Base-by-base conservation (phyloP, 768 basidiomycete species). In the Russula earlei region DNA sequence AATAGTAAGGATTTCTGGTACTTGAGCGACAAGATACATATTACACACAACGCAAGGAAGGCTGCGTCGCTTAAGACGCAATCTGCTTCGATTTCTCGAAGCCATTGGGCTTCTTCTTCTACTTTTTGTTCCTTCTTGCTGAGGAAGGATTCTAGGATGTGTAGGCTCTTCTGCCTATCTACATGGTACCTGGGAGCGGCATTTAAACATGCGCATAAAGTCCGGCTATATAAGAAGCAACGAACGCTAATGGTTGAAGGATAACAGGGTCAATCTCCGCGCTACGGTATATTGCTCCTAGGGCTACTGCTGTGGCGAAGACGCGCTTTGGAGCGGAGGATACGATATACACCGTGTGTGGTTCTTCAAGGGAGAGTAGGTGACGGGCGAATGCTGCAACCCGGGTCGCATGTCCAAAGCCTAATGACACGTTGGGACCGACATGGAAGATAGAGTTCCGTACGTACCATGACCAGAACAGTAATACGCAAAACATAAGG, bases 321-420 rank as follows among this genome's bases (percentile, higher is more conserved):
- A 89, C 81, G 63, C 79, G 83, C 56, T 75, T 72, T 11, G 86
- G 86, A 0, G 87, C 87, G 27, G 85, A 86, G 1, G 87, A 88
- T 27, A 84, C 77, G 53, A 91, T 83, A 66, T 81, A 71, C 10
- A 89, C 70, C 8, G 65, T 70, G 17, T 82, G 80, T 40, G 67
- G 68, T 6, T 69, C 67, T 5, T 67, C 59, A 14, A 82, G 71
- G 49, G 68, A 71, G 20, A 84, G 71, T 17, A 91, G 73, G 60
- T 82, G 78, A 44, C 73, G 68, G 3, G 84, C 74, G 59, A 89
- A 81, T 1, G 87, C 87, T 15, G 85, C 85, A 15, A 89, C 87
- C 36, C 87, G 80, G 3, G 87, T 91, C 9, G 87, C 87, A 65
- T 90, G 87, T n/a, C 87, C 84, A 54, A 84, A 88, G n/a, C 84